Percentiles rank a stretch among this genome's conserved stretches.
Conservation (phyloP, 192 early-diverging fungal species). For the Backusella parvicylindrica region DNA sequence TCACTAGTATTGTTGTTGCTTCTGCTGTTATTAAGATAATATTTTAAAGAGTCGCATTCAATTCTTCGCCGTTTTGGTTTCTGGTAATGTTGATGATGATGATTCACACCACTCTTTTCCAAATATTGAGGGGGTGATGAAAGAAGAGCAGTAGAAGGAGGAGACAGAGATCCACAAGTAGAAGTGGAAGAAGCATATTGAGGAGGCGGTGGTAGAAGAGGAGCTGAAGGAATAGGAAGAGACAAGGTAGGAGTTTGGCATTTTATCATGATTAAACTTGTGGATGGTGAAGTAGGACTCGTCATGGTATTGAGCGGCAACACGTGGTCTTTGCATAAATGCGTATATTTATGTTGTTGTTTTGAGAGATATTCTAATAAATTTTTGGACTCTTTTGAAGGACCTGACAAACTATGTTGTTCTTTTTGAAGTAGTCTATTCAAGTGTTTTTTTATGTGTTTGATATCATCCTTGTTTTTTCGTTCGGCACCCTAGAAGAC, state of each 20-base stretch:
- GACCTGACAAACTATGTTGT: background rate
- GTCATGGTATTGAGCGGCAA: background rate
- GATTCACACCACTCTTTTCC: background rate
- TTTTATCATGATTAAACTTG: background rate
- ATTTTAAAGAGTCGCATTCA: background rate
- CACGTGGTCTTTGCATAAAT: background rate
- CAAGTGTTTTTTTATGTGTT: slow-evolving; percentile 66
- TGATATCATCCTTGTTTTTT: slow-evolving; percentile 75
- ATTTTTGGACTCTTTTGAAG: slow-evolving; percentile 22
- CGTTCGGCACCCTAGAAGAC: slow-evolving; percentile 61
- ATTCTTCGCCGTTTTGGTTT: background rate
- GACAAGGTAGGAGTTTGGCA: background rate
- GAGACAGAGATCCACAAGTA: background rate
- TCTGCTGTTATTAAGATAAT: background rate
- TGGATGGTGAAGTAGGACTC: background rate
- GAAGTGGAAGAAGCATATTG: background rate
- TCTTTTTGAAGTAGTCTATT: slow-evolving; percentile 40
- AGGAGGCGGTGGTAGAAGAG: background rate
- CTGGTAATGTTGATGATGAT: background rate
- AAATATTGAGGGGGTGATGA: background rate
- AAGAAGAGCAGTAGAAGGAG: background rate
- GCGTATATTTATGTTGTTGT: background rate
- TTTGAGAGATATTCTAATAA: background rate
- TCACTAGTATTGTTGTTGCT: background rate
- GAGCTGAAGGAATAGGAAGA: background rate